A percentile compares a stretch with the other conserved stretches of the same genome.
Evolutionary conservation across 106 monocot species (phyloP).

Genomic region (Cymbidium sinense): DNA sequence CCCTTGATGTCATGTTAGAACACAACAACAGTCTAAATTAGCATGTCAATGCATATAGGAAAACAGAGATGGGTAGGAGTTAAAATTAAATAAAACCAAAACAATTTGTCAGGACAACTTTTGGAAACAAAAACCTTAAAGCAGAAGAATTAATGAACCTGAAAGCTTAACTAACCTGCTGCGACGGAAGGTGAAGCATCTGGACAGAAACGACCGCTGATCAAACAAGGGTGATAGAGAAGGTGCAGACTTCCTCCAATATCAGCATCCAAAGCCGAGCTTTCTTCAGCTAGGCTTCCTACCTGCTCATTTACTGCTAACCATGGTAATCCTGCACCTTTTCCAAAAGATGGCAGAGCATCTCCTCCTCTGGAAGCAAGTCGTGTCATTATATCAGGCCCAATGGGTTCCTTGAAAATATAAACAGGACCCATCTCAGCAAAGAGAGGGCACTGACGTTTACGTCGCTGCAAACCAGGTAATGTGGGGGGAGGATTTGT

Average conservation of each 20-base stretch:
- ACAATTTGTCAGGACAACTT: neutral
- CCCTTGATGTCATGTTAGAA: neutral
- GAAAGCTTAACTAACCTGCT: constrained; percentile 51
- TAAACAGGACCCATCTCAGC: constrained; percentile 96
- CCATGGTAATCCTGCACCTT: constrained; percentile 65
- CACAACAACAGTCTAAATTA: neutral
- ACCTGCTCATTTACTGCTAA: constrained; percentile 47
- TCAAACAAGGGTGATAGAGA: constrained; percentile 82
- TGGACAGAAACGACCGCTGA: constrained; percentile 70
- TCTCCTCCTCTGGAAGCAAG: constrained; percentile 79
- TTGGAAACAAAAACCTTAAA: neutral
- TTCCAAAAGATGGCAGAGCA: constrained; percentile 75
- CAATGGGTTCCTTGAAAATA: constrained; percentile 92
- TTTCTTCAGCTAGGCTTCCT: constrained; percentile 69
- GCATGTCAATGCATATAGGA: neutral
- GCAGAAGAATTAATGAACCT: neutral
- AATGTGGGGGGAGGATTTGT: constrained; percentile 92
- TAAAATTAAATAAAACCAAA: neutral
- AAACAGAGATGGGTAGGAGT: neutral
- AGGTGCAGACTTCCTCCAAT: constrained; percentile 75
- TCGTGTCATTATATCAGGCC: constrained; percentile 67
- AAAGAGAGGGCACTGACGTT: constrained; percentile 82
- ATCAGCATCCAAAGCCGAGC: constrained; percentile 58
- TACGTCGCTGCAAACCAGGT: constrained; percentile 68
- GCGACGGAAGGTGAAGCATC: constrained; percentile 91